Percentiles rank a stretch among this genome's conserved stretches.
These are phyloP conservation scores for Triticum monococcum DNA, from an alignment of 176 grass and related monocot genomes.

Conservation along the genomic window DNA sequence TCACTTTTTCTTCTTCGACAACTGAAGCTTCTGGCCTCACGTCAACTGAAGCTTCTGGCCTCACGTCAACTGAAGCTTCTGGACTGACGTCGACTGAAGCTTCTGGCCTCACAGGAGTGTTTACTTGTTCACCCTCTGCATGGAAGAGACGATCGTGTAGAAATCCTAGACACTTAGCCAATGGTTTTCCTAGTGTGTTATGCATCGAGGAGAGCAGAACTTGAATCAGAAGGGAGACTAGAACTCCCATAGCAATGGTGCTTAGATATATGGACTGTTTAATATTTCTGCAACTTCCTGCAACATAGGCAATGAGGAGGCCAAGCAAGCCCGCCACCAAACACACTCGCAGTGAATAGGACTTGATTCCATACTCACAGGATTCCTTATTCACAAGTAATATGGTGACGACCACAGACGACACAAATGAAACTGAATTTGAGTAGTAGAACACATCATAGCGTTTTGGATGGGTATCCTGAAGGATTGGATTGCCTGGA, in stretches of 20 bases:
- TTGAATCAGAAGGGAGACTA: constrained; percentile 26
- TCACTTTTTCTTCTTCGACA: background rate
- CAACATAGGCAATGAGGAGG: constrained; percentile 37
- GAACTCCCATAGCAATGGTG: constrained; percentile 25
- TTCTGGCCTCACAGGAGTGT: background rate
- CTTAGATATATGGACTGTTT: constrained; percentile 28
- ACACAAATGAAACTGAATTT: constrained; percentile 35
- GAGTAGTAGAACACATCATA: constrained; percentile 42
- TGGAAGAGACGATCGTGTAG: background rate
- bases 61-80: too few relatives aligned
- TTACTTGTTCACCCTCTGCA: too few relatives aligned
- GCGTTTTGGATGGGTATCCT: background rate
- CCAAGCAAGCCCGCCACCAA: constrained; percentile 27
- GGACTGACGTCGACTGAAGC: too few relatives aligned
- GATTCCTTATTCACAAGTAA: constrained; percentile 39
- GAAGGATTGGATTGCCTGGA: constrained; percentile 35
- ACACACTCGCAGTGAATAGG: constrained; percentile 34
- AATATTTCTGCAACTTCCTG: constrained; percentile 28
- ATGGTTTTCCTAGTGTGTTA: background rate
- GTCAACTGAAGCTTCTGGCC: too few relatives aligned
- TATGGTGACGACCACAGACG: constrained; percentile 37
- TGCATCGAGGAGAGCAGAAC: constrained; percentile 23
- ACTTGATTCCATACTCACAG: constrained; percentile 38
- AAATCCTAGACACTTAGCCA: background rate
- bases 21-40: too few relatives aligned